A percentile compares a stretch with the other conserved stretches of the same genome.
These are phyloP conservation scores for Sphaerobolus stellatus DNA, from an alignment of 1,284 basidiomycete species.

Conservation along the genomic window DNA sequence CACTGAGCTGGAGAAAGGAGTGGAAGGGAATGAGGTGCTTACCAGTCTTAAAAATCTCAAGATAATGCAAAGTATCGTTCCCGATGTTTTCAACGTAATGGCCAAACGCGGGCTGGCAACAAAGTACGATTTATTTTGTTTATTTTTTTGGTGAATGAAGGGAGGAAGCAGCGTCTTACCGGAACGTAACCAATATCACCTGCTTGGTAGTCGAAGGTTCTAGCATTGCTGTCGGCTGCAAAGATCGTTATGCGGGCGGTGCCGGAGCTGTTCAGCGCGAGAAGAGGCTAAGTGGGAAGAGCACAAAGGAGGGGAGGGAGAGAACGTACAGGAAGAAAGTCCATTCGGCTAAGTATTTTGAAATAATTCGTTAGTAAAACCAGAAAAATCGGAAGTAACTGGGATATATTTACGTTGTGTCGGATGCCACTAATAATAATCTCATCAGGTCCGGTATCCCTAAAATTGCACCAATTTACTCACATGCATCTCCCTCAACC, in stretches of 20 bases:
- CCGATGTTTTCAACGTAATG: slow-evolving; percentile 72
- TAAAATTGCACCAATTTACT: not conserved
- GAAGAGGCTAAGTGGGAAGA: slow-evolving; percentile 7
- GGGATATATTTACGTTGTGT: not conserved
- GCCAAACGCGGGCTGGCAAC: slow-evolving; percentile 32
- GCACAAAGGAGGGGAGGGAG: slow-evolving; percentile 1
- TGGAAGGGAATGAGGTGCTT: slow-evolving; percentile 14
- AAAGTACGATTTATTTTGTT: not conserved
- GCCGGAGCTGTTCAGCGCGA: slow-evolving; percentile 48
- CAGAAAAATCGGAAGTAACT: not conserved
- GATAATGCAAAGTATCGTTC: slow-evolving; percentile 57
- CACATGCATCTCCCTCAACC: slow-evolving; percentile 35
- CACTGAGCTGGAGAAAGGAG: not conserved
- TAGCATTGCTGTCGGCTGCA: slow-evolving; percentile 56
- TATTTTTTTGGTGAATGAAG: not conserved
- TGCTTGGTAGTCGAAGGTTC: slow-evolving; percentile 67
- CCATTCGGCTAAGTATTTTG: slow-evolving; percentile 50
- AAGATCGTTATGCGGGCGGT: slow-evolving; percentile 62
- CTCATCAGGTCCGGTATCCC: not conserved
- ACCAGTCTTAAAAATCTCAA: slow-evolving; percentile 53
- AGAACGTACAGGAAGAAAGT: slow-evolving; percentile 48
- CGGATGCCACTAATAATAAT: slow-evolving; percentile 1
- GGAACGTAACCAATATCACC: slow-evolving; percentile 70
- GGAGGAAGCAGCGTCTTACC: slow-evolving; percentile 32
- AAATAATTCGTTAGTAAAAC: not conserved